Base-by-base conservation (phyloP, 164 flowering plant species). In the Echeveria elegans region DNA sequence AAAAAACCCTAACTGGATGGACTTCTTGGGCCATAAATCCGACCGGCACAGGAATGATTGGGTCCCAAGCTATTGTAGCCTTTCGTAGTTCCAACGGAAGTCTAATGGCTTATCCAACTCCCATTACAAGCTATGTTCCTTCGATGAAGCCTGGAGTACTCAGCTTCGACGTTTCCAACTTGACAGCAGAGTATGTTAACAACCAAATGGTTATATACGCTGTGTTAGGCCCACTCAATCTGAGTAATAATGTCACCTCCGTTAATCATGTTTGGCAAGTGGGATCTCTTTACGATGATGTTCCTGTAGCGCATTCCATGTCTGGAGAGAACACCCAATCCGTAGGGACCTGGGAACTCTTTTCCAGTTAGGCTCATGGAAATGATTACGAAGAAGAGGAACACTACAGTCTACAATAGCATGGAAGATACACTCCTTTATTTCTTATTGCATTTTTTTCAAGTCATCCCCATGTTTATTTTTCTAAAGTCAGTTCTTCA, bases 1-100 rank as follows among this genome's bases (percentile, higher is more conserved):
- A 82, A 72, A n/a, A n/a, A n/a, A 66, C 63, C 30, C 52, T 79
- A 0, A 43, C 67, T 19, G 84, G 82, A 38, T 86, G 91, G 88
- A 63, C 79, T 38, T 83, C 88, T 8, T 78, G 85, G 83, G 81
- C 74, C 1, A 76, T 82, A 43, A 82, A 82, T 72, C 85, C 79
- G 31, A 74, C 74, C 8, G 64, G 50, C 4, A 59, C 28, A 9
- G 80, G 82, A 63, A 82, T 76, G 85, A 45, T 72, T 8, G 83
- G 85, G 47, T 63, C 85, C 24, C 81, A 80, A 36, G 80, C 80
- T 16, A 63, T 80, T 0, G 76, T 78, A 24, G 81, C 79, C 58
- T 80, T 80, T 43, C 75, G n/a, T 8, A 71, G 72, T 28, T 56
- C 76, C 18, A 72, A 73, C 6, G 82, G 80, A 10, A 76, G 66